These are phyloP conservation scores for Chaetoscypha palmicola DNA, from an alignment of 2,329 filamentous ascomycete genomes.

Conservation along the genomic window DNA sequence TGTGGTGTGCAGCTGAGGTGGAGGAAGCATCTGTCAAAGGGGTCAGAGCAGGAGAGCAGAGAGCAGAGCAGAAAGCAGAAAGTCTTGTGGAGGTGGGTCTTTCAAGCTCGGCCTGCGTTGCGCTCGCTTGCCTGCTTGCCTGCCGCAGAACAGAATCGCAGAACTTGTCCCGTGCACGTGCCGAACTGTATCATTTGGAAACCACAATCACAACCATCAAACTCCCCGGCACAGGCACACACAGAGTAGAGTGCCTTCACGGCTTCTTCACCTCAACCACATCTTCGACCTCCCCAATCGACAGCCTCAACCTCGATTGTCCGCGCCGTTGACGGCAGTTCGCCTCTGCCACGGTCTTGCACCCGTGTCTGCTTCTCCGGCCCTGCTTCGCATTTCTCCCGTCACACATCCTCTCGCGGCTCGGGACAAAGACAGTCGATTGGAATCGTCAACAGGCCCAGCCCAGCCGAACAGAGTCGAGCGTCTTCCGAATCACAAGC, in stretches of 20 bases:
- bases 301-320: too few species aligned
- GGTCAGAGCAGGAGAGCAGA: background rate
- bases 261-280: background rate
- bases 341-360: background rate
- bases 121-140: too few species aligned
- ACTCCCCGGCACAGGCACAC: too few species aligned
- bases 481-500: background rate
- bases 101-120: too few species aligned
- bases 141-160: too few species aligned
- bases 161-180: too few species aligned
- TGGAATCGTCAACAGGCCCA: background rate
- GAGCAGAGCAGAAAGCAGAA: background rate
- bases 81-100: too few species aligned
- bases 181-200: too few species aligned
- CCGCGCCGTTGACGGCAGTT: background rate
- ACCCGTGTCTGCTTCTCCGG: too few species aligned
- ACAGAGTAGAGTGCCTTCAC: too few species aligned
- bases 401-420: background rate
- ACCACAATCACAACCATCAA: too few species aligned
- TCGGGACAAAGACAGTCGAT: background rate
- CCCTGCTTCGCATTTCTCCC: background rate
- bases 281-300: too few species aligned
- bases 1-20: background rate
- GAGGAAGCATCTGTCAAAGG: background rate
- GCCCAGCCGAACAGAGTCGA: background rate